Conservation (phyloP, 208 protist species). For the Dictyostelium gargantuum region DNA sequence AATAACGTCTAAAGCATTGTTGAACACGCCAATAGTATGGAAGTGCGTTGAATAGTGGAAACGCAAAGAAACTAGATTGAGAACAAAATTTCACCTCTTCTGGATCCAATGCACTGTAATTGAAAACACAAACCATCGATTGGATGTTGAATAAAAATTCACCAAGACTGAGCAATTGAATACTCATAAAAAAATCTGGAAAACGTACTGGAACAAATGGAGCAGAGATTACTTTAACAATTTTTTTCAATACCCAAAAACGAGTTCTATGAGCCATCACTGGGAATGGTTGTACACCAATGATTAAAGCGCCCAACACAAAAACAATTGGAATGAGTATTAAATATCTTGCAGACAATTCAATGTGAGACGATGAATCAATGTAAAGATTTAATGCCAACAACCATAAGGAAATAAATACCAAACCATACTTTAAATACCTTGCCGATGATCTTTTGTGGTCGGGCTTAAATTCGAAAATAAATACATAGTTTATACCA, state of each 20-base stretch:
- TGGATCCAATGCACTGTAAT: neutral
- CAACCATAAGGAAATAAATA: slow-evolving; percentile 29
- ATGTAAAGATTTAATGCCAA: slow-evolving; percentile 21
- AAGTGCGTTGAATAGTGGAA: slow-evolving; percentile 33
- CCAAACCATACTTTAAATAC: slow-evolving; percentile 3
- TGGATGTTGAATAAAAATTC: slow-evolving; percentile 63
- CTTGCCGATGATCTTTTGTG: slow-evolving; percentile 1
- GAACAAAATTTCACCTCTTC: slow-evolving; percentile 18
- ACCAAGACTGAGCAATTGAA: slow-evolving; percentile 21
- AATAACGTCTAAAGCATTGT: slow-evolving; percentile 81
- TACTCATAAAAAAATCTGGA: slow-evolving; percentile 42
- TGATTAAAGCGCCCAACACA: neutral
- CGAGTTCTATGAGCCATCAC: neutral
- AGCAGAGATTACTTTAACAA: slow-evolving; percentile 5
- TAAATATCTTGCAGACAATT: neutral
- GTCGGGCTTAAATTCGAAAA: slow-evolving; percentile 42
- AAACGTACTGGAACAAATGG: slow-evolving; percentile 44
- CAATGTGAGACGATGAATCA: neutral
- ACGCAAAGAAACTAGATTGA: neutral
- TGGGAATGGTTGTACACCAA: slow-evolving; percentile 6
- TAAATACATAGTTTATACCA: slow-evolving; percentile 58
- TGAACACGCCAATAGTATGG: slow-evolving; percentile 73
- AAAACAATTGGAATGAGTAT: neutral
- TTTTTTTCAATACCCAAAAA: slow-evolving; percentile 34
- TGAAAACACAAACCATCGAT: slow-evolving; percentile 63